These are phyloP conservation scores for Actinomucor elegans DNA, from an alignment of 371 early-diverging fungal species.

Conservation along the genomic window DNA sequence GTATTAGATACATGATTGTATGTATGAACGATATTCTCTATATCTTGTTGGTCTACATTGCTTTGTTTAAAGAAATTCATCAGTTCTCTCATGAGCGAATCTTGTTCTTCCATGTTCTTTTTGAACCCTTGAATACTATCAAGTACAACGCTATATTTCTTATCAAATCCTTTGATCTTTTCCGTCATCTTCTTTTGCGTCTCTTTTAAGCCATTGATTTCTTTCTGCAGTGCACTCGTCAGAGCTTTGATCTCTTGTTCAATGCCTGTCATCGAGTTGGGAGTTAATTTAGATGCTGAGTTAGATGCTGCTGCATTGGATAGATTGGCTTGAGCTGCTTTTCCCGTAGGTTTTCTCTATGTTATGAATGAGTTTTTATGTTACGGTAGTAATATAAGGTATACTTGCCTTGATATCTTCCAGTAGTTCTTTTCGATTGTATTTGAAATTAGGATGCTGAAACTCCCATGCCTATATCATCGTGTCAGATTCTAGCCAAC, in stretches of 20 bases:
- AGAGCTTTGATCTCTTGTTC: slow-evolving; percentile 23
- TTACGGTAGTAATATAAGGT: background rate
- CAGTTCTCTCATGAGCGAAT: slow-evolving; percentile 15
- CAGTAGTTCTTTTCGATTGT: slow-evolving; percentile 60
- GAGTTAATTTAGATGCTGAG: background rate
- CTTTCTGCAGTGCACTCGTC: slow-evolving; percentile 40
- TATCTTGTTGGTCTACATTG: slow-evolving; percentile 1
- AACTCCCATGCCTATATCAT: slow-evolving; percentile 70
- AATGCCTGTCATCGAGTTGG: background rate
- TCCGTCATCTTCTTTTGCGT: slow-evolving; percentile 31
- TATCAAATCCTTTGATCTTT: slow-evolving; percentile 19
- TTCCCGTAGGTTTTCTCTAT: slow-evolving; percentile 38
- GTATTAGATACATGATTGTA: slow-evolving; percentile 10
- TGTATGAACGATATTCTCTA: slow-evolving; percentile 1
- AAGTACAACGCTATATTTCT: slow-evolving; percentile 19
- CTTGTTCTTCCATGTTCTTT: slow-evolving; percentile 25
- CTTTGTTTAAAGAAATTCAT: slow-evolving; percentile 15
- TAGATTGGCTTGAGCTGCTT: slow-evolving; percentile 15
- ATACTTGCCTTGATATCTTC: slow-evolving; percentile 52
- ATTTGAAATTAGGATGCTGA: slow-evolving; percentile 72
- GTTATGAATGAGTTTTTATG: background rate
- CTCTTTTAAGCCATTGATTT: slow-evolving; percentile 42
- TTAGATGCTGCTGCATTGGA: background rate
- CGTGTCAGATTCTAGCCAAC: background rate
- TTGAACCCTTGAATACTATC: slow-evolving; percentile 18